Evolutionary conservation across 148 eudicot genomes (phyloP).

Genomic region (Linanthus parryae): DNA sequence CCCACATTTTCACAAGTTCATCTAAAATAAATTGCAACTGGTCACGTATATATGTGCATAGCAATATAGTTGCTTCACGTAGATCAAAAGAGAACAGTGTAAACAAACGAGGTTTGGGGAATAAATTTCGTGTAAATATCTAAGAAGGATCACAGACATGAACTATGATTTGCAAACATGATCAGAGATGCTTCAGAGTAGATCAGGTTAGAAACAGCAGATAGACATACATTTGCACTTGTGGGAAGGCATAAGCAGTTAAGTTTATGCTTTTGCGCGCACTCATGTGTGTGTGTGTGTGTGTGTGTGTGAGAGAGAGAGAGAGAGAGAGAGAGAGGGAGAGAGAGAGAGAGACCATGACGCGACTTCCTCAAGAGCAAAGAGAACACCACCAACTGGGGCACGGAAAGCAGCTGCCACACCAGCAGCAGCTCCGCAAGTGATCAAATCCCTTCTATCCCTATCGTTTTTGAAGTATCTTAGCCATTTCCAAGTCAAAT

Average conservation of each 20-base stretch:
- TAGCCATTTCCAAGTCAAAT: constrained; percentile 72
- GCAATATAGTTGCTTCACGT: too few relatives aligned
- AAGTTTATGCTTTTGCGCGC: neutral
- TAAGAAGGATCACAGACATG: neutral
- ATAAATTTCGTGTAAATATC: too few relatives aligned
- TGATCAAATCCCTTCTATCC: constrained; percentile 69
- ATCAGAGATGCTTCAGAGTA: neutral
- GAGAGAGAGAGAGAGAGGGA: constrained; percentile 9
- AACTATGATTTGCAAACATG: neutral
- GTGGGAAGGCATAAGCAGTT: too few relatives aligned
- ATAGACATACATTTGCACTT: too few relatives aligned
- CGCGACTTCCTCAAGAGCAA: constrained; percentile 82
- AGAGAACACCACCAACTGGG: constrained; percentile 85
- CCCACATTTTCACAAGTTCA: too few relatives aligned
- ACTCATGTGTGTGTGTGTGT: neutral
- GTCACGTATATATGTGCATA: too few relatives aligned
- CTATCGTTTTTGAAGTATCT: constrained; percentile 73
- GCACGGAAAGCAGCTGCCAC: constrained; percentile 90
- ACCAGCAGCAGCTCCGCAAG: constrained; percentile 92
- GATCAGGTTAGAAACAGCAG: neutral
- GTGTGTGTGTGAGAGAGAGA: neutral
- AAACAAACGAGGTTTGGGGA: too few relatives aligned
- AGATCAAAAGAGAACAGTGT: too few relatives aligned
- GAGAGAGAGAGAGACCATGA: constrained; percentile 53
- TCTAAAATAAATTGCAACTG: too few relatives aligned